Conservation (phyloP, 1,284 basidiomycete genomes). For the Heliocybe sulcata region DNA sequence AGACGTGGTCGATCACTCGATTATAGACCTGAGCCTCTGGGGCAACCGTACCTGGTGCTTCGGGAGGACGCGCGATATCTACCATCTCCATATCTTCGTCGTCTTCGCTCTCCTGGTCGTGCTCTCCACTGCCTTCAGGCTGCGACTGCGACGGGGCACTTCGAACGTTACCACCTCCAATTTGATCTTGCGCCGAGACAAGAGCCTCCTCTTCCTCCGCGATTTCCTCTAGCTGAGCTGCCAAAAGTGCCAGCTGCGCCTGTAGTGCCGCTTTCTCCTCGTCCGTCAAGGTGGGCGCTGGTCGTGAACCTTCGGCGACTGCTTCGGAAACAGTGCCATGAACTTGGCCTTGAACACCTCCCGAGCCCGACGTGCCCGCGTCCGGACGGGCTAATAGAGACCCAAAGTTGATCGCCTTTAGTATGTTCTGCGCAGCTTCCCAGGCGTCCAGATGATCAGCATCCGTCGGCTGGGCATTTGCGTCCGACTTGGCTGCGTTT, state of each 20-base stretch:
- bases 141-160: neutral
- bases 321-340: conserved; percentile 4
- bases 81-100: conserved; percentile 2
- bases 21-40: too few relatives aligned
- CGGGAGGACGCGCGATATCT: neutral
- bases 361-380: neutral
- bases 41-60: too few relatives aligned
- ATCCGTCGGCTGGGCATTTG: conserved; percentile 24
- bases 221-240: conserved; percentile 55
- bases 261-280: conserved; percentile 53
- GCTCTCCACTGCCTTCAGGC: neutral
- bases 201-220: conserved; percentile 26
- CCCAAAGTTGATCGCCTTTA: conserved; percentile 69
- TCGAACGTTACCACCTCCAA: neutral
- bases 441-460: conserved; percentile 50
- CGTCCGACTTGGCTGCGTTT: conserved; percentile 8
- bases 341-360: neutral
- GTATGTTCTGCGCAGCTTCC: conserved; percentile 69
- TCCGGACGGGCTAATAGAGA: conserved; percentile 24
- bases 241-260: conserved; percentile 53
- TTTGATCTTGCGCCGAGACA: neutral
- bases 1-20: too few relatives aligned
- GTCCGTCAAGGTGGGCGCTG: conserved; percentile 17
- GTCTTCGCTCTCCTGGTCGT: conserved; percentile 1
- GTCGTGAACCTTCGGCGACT: conserved; percentile 4